Evolutionary conservation across 2,329 filamentous ascomycete genomes (phyloP).

Genomic region (Pestalotiopsis sp.): DNA sequence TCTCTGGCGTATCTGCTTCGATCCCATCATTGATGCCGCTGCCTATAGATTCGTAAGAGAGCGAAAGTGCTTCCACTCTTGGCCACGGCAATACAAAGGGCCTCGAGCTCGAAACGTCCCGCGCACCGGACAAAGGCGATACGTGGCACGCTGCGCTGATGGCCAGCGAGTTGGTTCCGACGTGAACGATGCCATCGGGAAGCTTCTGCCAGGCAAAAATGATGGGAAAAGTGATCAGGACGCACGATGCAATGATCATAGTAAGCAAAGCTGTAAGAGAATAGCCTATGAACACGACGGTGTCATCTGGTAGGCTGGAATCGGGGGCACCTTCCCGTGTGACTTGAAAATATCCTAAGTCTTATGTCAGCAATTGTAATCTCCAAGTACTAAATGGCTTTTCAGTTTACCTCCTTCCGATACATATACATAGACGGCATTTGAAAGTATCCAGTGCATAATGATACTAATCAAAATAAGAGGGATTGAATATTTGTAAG

Average conservation of each 20-base stretch:
- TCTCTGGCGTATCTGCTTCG: neutral
- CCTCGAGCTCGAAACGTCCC: neutral
- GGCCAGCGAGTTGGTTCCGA: slow-evolving; percentile 25
- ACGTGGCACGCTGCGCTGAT: slow-evolving; percentile 26
- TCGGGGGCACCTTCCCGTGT: neutral
- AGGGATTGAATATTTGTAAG: slow-evolving; percentile 42
- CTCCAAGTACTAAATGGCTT: no score
- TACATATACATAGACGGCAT: slow-evolving; percentile 38
- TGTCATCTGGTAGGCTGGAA: slow-evolving; percentile 15
- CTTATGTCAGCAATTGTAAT: no score
- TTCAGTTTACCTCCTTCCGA: slow-evolving; percentile 26
- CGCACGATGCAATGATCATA: slow-evolving; percentile 15
- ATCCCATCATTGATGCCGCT: neutral
- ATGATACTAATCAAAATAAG: slow-evolving; percentile 34
- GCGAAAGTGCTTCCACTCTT: neutral
- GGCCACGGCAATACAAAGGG: neutral
- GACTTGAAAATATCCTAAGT: neutral
- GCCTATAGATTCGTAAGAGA: no score
- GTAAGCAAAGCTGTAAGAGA: slow-evolving; percentile 19
- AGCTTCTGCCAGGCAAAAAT: slow-evolving; percentile 19
- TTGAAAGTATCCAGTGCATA: slow-evolving; percentile 46
- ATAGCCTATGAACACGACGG: slow-evolving; percentile 4
- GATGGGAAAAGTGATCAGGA: slow-evolving; percentile 10
- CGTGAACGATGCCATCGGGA: slow-evolving; percentile 18
- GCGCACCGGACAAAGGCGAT: slow-evolving; percentile 12